Percentiles rank a stretch among this genome's conserved stretches.
These are phyloP conservation scores for Solanum habrochaites DNA, from an alignment of 257 asterid genomes.

Conservation along the genomic window DNA sequence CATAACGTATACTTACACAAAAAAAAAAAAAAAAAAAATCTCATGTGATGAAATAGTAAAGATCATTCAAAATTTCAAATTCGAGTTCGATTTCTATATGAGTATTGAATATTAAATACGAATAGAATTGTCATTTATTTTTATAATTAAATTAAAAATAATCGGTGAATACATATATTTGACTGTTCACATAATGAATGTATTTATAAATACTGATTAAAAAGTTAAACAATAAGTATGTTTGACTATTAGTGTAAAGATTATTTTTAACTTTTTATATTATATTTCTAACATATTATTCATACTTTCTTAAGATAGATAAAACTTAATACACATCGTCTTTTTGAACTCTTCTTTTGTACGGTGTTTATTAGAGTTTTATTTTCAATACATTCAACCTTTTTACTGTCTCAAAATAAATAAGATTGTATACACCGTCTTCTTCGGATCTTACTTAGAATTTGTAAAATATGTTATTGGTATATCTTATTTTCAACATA, in stretches of 20 bases:
- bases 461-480: background rate
- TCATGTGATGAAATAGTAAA: background rate
- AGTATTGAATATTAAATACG: background rate
- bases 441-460: background rate
- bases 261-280: background rate
- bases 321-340: too few species aligned
- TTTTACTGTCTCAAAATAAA: too few species aligned
- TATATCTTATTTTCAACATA: too few species aligned
- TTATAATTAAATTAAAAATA: background rate
- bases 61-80: background rate
- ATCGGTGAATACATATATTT: fast-evolving
- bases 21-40: background rate
- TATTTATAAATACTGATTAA: background rate
- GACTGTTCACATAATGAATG: background rate
- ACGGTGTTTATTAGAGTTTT: too few species aligned
- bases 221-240: background rate
- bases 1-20: background rate
- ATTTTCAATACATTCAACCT: background rate
- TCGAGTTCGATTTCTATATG: fast-evolving
- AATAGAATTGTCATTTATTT: fast-evolving
- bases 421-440: too few species aligned
- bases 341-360: too few species aligned
- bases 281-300: background rate
- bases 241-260: background rate
- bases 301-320: background rate